Evolutionary conservation across 345 rosid genomes (phyloP).

Genomic region (Linum usitatissimum): DNA sequence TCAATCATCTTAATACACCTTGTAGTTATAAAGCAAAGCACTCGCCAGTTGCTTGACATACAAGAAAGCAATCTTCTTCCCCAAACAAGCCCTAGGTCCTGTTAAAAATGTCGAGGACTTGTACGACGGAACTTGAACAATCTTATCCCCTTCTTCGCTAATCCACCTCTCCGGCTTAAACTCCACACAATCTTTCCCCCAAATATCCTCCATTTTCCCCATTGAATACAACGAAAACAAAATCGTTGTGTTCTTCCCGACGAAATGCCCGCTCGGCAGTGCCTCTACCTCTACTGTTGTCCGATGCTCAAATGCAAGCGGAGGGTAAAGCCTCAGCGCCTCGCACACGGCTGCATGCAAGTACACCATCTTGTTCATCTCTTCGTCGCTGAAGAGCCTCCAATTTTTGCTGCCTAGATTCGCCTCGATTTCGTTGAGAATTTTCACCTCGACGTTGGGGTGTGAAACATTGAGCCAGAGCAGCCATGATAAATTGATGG

Average conservation of each 20-base stretch:
- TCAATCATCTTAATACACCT: neutral
- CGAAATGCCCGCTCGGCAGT: conserved; percentile 10
- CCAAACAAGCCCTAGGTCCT: conserved; percentile 15
- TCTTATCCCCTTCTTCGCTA: too few relatives aligned
- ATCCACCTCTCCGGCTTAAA: conserved; percentile 19
- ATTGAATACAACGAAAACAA: conserved; percentile 4
- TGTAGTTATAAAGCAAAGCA: conserved; percentile 9
- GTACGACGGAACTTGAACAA: conserved; percentile 6
- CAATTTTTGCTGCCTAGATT: neutral
- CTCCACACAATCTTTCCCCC: conserved; percentile 16
- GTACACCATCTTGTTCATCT: conserved; percentile 11
- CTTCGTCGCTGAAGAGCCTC: neutral
- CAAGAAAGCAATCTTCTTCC: conserved; percentile 12
- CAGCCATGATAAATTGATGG: neutral
- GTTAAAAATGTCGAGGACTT: conserved; percentile 10
- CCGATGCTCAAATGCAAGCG: conserved; percentile 7
- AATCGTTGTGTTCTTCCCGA: neutral
- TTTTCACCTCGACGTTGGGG: conserved; percentile 3
- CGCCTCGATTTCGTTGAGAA: neutral
- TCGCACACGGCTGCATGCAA: conserved; percentile 13
- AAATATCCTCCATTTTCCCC: conserved; percentile 14
- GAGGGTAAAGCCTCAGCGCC: conserved; percentile 12
- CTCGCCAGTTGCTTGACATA: conserved; percentile 7
- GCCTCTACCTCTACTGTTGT: neutral
- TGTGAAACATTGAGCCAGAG: conserved; percentile 3